A percentile compares a stretch with the other conserved stretches of the same genome.
These are phyloP conservation scores for Fusarium praegraminearum DNA, from an alignment of 2,329 filamentous ascomycete genomes.

Conservation along the genomic window DNA sequence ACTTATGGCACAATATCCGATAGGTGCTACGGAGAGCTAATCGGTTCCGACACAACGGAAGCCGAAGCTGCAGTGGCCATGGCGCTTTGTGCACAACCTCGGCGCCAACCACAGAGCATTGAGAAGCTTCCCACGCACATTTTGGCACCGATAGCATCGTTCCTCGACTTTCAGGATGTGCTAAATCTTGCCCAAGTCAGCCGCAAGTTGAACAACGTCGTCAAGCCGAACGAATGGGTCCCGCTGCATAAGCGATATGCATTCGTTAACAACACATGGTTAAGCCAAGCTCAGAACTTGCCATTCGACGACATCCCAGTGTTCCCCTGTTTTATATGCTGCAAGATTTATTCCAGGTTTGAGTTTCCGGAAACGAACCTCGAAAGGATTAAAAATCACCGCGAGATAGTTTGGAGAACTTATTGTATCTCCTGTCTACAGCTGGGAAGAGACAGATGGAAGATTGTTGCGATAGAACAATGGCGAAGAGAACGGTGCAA, in stretches of 20 bases:
- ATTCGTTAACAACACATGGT: slow-evolving; percentile 28
- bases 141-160: slow-evolving; percentile 17
- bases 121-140: slow-evolving; percentile 29
- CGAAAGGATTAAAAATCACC: neutral
- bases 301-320: neutral
- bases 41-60: neutral
- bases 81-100: slow-evolving; percentile 5
- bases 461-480: slow-evolving; percentile 13
- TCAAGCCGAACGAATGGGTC: slow-evolving; percentile 27
- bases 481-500: slow-evolving; percentile 26
- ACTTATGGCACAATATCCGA: slow-evolving; percentile 25
- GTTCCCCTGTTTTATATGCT: slow-evolving; percentile 39
- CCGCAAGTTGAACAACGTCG: slow-evolving; percentile 4
- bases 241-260: slow-evolving; percentile 27
- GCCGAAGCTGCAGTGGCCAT: neutral
- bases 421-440: slow-evolving; percentile 24
- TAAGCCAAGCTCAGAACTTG: neutral
- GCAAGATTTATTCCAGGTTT: neutral
- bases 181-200: slow-evolving; percentile 16
- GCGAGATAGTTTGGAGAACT: slow-evolving; percentile 31
- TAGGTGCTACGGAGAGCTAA: slow-evolving; percentile 15
- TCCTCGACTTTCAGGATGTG: slow-evolving; percentile 19
- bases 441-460: neutral
- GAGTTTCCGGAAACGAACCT: slow-evolving; percentile 24
- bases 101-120: neutral